Evolutionary conservation across 1,284 basidiomycete genomes (phyloP), one percentile per base, ranked within the genome.

Genomic region (Vanrija sp.): DNA sequence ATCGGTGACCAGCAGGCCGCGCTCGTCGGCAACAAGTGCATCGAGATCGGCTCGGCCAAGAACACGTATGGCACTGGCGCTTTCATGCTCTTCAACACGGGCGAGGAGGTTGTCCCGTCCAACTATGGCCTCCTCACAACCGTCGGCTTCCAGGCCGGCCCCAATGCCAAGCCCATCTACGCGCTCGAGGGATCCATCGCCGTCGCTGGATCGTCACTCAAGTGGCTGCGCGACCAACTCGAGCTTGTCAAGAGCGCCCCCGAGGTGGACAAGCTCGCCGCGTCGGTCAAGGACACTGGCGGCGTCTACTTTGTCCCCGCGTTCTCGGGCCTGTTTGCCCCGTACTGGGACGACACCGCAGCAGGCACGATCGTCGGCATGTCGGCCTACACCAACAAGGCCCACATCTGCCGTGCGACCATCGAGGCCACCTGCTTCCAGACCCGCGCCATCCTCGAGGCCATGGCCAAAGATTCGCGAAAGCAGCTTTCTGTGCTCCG

Each of bases 231-330:
- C 24, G 96, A 98, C 77, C 87, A 88, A 36, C 84, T 98, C 80
- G 78, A 81, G 22, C 76, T 98, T 61, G 95, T 98, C 68, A 76
- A 84, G 41, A 82, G 86, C 38, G 88, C 92, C 0, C 75, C 75
- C 18, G 89, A 98, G 56, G 88, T 98, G 66, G 96, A 97, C 68
- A 80, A 80, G 16, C 82, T 98, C 38, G 94, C 92, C 1, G 84
- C 81, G 6, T 81, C 85, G 42, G 91, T 88, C 41, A 77, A 84
- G 16, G 84, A 87, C 67, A 87, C 90, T 0, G 94, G 89, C 42
- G 95, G 95, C n/a, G 82, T 97, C 36, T 97, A 92, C 79, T 98
- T 98, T 68, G 95, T 98, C 38, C 95, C 95, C 1, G 94, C 90
- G 9, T 96, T 98, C 79, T 88, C 87, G 50, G 94, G 93, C 57